A percentile compares a stretch with the other conserved stretches of the same genome.
These are phyloP conservation scores for Suillus ampliporus DNA, from an alignment of 768 basidiomycete species.

Conservation along the genomic window DNA sequence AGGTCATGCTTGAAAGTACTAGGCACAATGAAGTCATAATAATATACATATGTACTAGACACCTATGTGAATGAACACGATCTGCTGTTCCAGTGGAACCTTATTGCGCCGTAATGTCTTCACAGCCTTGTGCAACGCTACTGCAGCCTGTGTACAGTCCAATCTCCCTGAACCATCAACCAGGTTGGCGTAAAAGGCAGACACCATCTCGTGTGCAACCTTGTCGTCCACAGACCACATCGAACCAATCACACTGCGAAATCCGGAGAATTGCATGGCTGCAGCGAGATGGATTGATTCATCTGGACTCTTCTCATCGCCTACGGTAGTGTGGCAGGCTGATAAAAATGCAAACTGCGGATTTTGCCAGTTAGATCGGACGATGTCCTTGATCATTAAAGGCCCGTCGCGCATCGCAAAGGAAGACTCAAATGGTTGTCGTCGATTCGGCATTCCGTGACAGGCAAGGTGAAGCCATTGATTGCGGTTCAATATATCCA, in stretches of 20 bases:
- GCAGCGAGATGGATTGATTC: slow-evolving; percentile 28
- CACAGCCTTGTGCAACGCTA: slow-evolving; percentile 1
- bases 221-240: slow-evolving; percentile 27
- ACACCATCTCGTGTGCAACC: slow-evolving; percentile 11
- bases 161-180: background rate
- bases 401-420: slow-evolving; percentile 25
- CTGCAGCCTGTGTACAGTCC: background rate
- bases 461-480: slow-evolving; percentile 40
- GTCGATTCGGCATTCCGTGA: slow-evolving; percentile 38
- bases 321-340: slow-evolving; percentile 29
- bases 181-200: background rate
- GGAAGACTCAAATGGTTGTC: slow-evolving; percentile 25
- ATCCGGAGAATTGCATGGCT: slow-evolving; percentile 26
- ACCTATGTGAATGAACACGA: slow-evolving; percentile 5
- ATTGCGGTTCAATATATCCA: slow-evolving; percentile 16
- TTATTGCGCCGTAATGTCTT: background rate
- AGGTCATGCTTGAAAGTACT: too few species aligned
- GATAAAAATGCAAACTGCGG: slow-evolving; percentile 27
- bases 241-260: slow-evolving; percentile 24
- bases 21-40: too few species aligned
- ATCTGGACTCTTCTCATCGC: slow-evolving; percentile 20
- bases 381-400: slow-evolving; percentile 8
- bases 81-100: slow-evolving; percentile 3
- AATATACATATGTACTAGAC: too few species aligned
- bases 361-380: slow-evolving; percentile 7